These are phyloP conservation scores for Acorus calamus DNA, from an alignment of 106 monocot species.

Conservation along the genomic window DNA sequence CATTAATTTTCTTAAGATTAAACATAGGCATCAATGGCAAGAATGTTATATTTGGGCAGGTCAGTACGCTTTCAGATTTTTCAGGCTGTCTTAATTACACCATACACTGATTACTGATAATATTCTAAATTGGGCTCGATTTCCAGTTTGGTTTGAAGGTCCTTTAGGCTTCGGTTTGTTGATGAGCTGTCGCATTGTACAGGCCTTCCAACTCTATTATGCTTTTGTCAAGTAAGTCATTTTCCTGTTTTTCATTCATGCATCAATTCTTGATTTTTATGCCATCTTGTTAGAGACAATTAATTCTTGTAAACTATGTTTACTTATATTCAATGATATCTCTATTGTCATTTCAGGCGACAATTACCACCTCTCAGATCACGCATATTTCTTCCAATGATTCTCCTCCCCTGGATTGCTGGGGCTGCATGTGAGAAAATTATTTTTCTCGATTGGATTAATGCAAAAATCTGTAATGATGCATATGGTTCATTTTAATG, in stretches of 20 bases:
- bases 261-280: neutral
- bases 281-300: no score
- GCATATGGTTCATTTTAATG: no score
- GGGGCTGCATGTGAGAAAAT: slow-evolving; percentile 17
- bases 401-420: slow-evolving; percentile 21
- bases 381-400: slow-evolving; percentile 9
- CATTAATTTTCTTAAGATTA: slow-evolving; percentile 10
- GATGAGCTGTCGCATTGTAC: slow-evolving; percentile 34
- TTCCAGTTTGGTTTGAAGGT: slow-evolving; percentile 33
- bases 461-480: no score
- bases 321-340: no score
- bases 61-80: neutral
- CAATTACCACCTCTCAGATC: slow-evolving; percentile 13
- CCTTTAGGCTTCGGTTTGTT: slow-evolving; percentile 34
- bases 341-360: neutral
- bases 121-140: neutral
- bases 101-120: neutral
- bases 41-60: slow-evolving; percentile 33
- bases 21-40: slow-evolving; percentile 9
- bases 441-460: no score
- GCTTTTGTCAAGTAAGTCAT: slow-evolving; percentile 31
- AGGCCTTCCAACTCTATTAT: slow-evolving; percentile 23
- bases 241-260: neutral
- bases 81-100: neutral
- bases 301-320: no score